Base-by-base conservation (phyloP, 2,329 filamentous ascomycete genomes). In the Beauveria pseudobassiana region DNA sequence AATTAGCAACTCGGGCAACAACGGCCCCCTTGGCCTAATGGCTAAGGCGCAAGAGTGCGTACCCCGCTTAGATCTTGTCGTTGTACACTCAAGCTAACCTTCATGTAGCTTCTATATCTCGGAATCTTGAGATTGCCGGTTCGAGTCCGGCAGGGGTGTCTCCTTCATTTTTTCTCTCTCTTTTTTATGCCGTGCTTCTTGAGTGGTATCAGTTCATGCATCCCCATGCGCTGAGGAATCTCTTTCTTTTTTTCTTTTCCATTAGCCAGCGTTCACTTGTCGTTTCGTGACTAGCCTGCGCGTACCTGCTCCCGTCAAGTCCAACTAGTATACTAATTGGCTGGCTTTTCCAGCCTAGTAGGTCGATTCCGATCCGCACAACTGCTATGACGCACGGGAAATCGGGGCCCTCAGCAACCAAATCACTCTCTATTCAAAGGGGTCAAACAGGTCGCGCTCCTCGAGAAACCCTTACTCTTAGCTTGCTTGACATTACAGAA, bases 71-170 rank as follows among this genome's bases (percentile, higher is more conserved):
- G 56, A 59, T 52, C 56, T 59, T 59, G 56, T 59, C 56, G 56
- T 59, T 59, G 56, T 59, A 43, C 22, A n/a, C 20, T 24, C 30
- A 59, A 52, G 56, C 56, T 59, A 45, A 59, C 56, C 16, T 12
- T 20, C 22, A 38, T 1, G 3, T 51, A 59, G 56, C 57, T 59
- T 59, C 57, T 59, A 59, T 51, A n/a, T 12, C 50, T 61, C 45
- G 42, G 14, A 61, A 61, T 61, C 59, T 61, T 61, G 59, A 61
- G 59, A 61, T 61, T 61, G 59, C 59, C 59, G 59, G 59, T 61
- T 61, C 59, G 59, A 61, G 59, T 61, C 59, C 59, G 59, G 59
- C 59, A 61, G 59, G 59, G 59, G 59, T 61, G 59, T 43, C 14
- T 16, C 43, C 42, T 49, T 55, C 43, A 22, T 50, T 3, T 43